Conservation (phyloP, 371 early-diverging fungal genomes). For the Mucor racemosus region DNA sequence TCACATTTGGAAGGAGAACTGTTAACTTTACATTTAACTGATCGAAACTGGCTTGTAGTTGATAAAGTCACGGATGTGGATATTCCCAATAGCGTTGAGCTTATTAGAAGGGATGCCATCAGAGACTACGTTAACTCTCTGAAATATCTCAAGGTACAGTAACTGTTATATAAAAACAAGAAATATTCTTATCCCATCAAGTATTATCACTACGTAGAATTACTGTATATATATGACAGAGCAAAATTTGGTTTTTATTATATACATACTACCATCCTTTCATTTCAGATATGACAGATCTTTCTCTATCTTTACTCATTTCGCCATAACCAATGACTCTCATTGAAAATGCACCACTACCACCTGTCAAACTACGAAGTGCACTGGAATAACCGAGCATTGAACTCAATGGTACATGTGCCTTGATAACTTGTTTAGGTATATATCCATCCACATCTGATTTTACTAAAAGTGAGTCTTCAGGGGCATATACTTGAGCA, state of each 20-base stretch:
- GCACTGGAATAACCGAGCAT: slow-evolving; percentile 90
- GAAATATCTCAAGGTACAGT: too few species aligned
- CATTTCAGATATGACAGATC: slow-evolving; percentile 70
- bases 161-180: too few species aligned
- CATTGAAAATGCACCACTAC: slow-evolving; percentile 85
- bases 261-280: slow-evolving; percentile 36
- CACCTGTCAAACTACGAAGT: slow-evolving; percentile 87
- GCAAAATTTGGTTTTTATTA: not conserved
- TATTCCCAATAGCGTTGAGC: too few species aligned
- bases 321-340: slow-evolving; percentile 82
- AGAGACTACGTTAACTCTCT: too few species aligned
- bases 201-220: too few species aligned
- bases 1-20: too few species aligned
- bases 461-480: slow-evolving; percentile 45
- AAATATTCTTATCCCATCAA: too few species aligned
- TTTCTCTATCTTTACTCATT: slow-evolving; percentile 76
- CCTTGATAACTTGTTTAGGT: slow-evolving; percentile 61
- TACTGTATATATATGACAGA: too few species aligned
- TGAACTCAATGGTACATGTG: slow-evolving; percentile 80
- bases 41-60: too few species aligned
- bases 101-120: too few species aligned
- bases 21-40: too few species aligned
- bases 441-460: slow-evolving; percentile 41
- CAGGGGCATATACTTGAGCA: slow-evolving; percentile 57
- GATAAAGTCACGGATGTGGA: too few species aligned